Evolutionary conservation across 2,329 filamentous ascomycete genomes (phyloP), one percentile per base, ranked within the genome.

Genomic region (Lachnellula arida): DNA sequence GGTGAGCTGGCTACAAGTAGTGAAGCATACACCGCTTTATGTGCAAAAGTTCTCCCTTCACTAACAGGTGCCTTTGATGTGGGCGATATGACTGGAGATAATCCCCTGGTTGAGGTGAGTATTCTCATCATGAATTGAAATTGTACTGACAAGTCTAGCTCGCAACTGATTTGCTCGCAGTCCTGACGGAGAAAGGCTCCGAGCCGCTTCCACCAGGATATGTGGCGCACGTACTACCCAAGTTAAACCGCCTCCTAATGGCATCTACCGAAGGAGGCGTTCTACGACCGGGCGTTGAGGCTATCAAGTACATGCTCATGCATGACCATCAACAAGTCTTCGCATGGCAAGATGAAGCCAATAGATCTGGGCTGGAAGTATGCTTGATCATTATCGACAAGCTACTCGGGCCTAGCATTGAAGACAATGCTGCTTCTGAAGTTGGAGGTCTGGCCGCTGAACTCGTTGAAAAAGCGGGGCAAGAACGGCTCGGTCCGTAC

Each of bases 391-490:
- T 99, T 64, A 91, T 99, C 60, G 94, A 97, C 70, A 89, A 93
- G 48, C 81, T 99, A 4, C 81, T 99, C 32, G 87, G 89, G 3
- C 87, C 89, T 1, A 75, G 81, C 1, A 87, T 97, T n/a, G 89
- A 95, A 66, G 94, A 99, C 67, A 91, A 93, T 66, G 89, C 91
- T 17, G 94, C 93, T 5, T 90, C 91, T n/a, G 93, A 99, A 74
- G 92, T 99, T 44, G 94, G 94, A 63, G 91, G 91, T 15, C 82
- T 99, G 61, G 94, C 94, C 4, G 93, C 93, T 1, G 92, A 96
- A 72, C 79, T 99, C 28, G 94, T 99, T 0, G 93, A 97, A 73
- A 96, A 94, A 74, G 94, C 93, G 51, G 94, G 94, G 11, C 86
- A 91, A 39, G 92, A 96, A 69, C 85, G 89, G 53, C 84, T 99